Percentiles rank a stretch among this genome's conserved stretches.
phyloP scores from a whole-genome alignment of 768 basidiomycete genomes.

The Postia placenta region DNA sequence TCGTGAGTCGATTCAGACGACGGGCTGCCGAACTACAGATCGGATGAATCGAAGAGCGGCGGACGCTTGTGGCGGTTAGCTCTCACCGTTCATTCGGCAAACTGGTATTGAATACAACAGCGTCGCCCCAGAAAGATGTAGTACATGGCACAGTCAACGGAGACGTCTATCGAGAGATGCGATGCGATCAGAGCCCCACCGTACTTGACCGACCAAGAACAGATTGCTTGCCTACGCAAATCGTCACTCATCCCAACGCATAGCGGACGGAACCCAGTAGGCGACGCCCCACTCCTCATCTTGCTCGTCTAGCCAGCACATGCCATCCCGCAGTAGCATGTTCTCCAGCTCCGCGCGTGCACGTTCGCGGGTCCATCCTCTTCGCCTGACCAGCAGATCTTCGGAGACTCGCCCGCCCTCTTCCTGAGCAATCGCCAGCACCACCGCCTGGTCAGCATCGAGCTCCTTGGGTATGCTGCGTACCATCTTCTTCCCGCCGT shows the following conservation, averaged over 20 bases:
- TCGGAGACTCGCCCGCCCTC: slow-evolving; percentile 68
- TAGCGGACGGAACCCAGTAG: slow-evolving; percentile 87
- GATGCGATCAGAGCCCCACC: too few species aligned
- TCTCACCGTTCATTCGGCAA: too few species aligned
- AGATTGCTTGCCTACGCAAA: too few species aligned
- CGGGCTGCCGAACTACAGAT: too few species aligned
- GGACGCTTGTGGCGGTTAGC: too few species aligned
- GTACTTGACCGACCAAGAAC: too few species aligned
- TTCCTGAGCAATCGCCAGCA: slow-evolving; percentile 68
- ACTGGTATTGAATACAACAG: too few species aligned
- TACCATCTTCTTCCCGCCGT: slow-evolving; percentile 69
- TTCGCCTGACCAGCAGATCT: slow-evolving; percentile 48
- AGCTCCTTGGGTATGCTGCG: slow-evolving; percentile 86
- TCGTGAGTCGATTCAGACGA: too few species aligned
- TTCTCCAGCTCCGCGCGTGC: slow-evolving; percentile 78
- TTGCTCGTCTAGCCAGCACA: slow-evolving; percentile 95
- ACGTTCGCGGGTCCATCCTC: slow-evolving; percentile 77
- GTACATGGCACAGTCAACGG: too few species aligned
- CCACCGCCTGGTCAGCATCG: slow-evolving; percentile 81
- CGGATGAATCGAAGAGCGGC: too few species aligned
- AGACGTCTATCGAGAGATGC: too few species aligned
- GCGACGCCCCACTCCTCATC: slow-evolving; percentile 56
- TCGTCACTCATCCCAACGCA: slow-evolving; percentile 77
- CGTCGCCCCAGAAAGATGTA: too few species aligned
- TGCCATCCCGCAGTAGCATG: slow-evolving; percentile 84